Evolutionary conservation across 176 grass and related monocot genomes (phyloP).

Genomic region (Typha latifolia): DNA sequence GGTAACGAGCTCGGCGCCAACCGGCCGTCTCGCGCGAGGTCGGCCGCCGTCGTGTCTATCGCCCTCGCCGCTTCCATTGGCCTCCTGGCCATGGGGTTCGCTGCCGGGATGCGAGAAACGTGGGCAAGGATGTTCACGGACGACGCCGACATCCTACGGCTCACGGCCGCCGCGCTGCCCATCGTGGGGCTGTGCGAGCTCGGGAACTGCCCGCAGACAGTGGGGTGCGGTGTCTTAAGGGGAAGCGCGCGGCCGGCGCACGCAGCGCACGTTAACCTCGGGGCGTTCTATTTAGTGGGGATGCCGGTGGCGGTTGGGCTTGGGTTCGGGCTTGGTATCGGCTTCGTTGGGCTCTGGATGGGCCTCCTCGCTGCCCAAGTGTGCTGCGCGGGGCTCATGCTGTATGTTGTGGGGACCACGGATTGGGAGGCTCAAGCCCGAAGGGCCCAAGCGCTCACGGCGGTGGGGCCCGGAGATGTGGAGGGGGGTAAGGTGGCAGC

Average conservation of each 20-base stretch:
- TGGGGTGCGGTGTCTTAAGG: conserved; percentile 14
- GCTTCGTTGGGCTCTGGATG: conserved; percentile 12
- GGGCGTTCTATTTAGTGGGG: conserved; percentile 11
- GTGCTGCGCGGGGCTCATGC: conserved; percentile 4
- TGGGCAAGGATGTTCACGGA: conserved; percentile 18
- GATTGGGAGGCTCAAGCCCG: conserved; percentile 6
- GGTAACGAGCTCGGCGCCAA: conserved; percentile 11
- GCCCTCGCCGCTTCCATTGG: background rate
- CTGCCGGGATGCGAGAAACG: background rate
- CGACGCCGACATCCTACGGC: conserved; percentile 10
- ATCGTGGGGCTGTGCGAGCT: conserved; percentile 26
- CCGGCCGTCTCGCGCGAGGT: background rate
- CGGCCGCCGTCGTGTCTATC: background rate
- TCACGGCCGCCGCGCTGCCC: conserved; percentile 7
- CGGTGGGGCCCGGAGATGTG: background rate
- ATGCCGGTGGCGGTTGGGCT: conserved; percentile 4
- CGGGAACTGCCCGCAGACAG: conserved; percentile 21
- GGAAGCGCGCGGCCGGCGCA: background rate
- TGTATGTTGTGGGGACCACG: background rate
- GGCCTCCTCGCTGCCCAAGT: conserved; percentile 12
- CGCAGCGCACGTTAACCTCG: conserved; percentile 8
- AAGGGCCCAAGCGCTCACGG: conserved; percentile 4
- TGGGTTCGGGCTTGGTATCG: background rate
- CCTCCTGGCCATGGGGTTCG: background rate
- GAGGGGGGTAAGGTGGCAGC: background rate